Evolutionary conservation across 177 flowering plant species (phyloP), one percentile per base, ranked within the genome.

Genomic region (Vitis hybrid): DNA sequence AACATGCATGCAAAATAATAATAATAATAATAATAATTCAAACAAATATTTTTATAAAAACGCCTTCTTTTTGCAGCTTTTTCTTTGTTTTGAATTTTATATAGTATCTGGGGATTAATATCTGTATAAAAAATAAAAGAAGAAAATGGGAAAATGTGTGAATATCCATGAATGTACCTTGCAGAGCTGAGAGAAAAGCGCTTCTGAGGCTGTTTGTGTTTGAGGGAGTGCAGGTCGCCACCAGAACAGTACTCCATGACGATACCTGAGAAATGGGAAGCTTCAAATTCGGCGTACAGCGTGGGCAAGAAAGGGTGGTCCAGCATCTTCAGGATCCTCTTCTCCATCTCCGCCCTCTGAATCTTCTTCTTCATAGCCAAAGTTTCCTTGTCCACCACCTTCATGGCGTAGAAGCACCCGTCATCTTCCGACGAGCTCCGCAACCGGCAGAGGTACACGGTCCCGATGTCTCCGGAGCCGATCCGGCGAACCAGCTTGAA

Each of bases 161-260:
- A 72, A 62, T 18, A 32, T 71, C 58, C 67, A 61, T 32, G 30
- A 17, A 76, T 59, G 70, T 78, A 93, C 98, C 98, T 91, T 3
- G 97, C 93, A 3, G 98, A 80, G 77, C 9, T 62, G 60, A 86
- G 70, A 54, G 90, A 73, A 81, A 93, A 93, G 18, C 91, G 84
- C 18, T 85, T 81, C 4, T 70, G 77, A 27, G 90, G 90, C 67
- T 83, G 92, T n/a, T 67, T 75, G 58, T 91, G 90, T 2, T 91
- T 46, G 56, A 90, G 84, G 12, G 90, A 83, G 66, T 91, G 95
- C 76, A 93, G 74, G 71, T 93, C 98, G 0, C 98, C 98, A n/a
- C 93, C 93, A 10, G 93, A 77, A 65, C 98, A 93, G 61, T 75
- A 93, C 84, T 93, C 97, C 92, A 90, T 93, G 4, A 93, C 95